Evolutionary conservation across 2,329 filamentous ascomycete species (phyloP).

Genomic region (Akanthomyces dipterigenus): DNA sequence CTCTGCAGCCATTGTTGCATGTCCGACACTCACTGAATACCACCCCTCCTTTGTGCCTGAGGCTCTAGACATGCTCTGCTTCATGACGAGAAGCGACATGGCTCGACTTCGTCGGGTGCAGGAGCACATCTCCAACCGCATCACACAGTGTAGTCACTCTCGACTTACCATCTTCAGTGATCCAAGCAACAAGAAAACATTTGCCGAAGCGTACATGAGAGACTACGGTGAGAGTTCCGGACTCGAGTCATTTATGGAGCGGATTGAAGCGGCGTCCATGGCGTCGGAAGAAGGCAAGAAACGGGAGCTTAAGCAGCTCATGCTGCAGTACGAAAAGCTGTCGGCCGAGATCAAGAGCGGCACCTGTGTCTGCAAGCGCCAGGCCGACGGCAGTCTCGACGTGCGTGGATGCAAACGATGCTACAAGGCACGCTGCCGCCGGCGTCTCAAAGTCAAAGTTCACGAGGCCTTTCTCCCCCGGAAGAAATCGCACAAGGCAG

Average conservation of each 20-base stretch:
- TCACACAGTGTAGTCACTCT: not conserved
- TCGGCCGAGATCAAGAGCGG: not conserved
- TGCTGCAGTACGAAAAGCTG: not conserved
- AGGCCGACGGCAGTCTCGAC: not conserved
- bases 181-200: not conserved
- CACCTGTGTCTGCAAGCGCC: not conserved
- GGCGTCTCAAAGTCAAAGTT: not conserved
- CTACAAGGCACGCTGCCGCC: not conserved
- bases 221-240: not conserved
- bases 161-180: not conserved
- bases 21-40: slow-evolving; percentile 43
- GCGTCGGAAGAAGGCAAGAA: not conserved
- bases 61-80: slow-evolving; percentile 47
- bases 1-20: slow-evolving; percentile 30
- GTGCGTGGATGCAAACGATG: not conserved
- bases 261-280: not conserved
- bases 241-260: not conserved
- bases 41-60: slow-evolving; percentile 43
- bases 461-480: not conserved
- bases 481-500: not conserved
- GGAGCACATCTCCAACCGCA: slow-evolving; percentile 7
- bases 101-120: slow-evolving; percentile 33
- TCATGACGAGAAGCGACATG: slow-evolving; percentile 43
- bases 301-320: not conserved
- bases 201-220: not conserved